Conservation (phyloP, 768 basidiomycete genomes). For the Termitomyces sp. region DNA sequence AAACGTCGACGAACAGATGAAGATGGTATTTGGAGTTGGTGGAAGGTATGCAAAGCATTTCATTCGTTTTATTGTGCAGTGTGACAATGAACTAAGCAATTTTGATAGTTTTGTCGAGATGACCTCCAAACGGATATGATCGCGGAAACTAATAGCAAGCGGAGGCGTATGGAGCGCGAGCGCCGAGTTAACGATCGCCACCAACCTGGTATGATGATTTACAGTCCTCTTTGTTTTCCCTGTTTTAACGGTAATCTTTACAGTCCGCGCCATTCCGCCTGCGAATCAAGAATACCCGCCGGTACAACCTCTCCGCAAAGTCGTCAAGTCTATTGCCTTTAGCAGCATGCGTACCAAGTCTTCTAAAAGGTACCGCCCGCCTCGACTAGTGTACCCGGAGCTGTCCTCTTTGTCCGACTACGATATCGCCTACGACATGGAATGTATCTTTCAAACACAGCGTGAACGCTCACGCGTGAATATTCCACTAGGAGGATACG, state of each 20-base stretch:
- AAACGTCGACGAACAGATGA: slow-evolving; percentile 69
- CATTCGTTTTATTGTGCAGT: not conserved
- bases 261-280: slow-evolving; percentile 60
- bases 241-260: slow-evolving; percentile 1
- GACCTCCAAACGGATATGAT: slow-evolving; percentile 84
- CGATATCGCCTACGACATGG: slow-evolving; percentile 50
- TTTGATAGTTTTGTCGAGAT: slow-evolving; percentile 61
- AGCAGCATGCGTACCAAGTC: slow-evolving; percentile 21
- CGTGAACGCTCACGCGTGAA: slow-evolving; percentile 14
- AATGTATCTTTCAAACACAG: slow-evolving; percentile 46
- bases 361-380: slow-evolving; percentile 19
- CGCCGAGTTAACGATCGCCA: slow-evolving; percentile 75
- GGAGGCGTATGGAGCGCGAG: slow-evolving; percentile 81
- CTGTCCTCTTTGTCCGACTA: slow-evolving; percentile 38
- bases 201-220: slow-evolving; percentile 50
- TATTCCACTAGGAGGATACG: slow-evolving; percentile 14
- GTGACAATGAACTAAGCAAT: slow-evolving; percentile 4
- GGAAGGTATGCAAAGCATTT: slow-evolving; percentile 56
- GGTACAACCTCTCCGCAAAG: slow-evolving; percentile 61
- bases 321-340: slow-evolving; percentile 56
- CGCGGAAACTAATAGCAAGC: slow-evolving; percentile 83
- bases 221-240: not conserved
- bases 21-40: slow-evolving; percentile 80
- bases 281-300: slow-evolving; percentile 45
- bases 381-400: slow-evolving; percentile 36